Evolutionary conservation across 768 basidiomycete species (phyloP).

Genomic region (Leccinum arenicola): DNA sequence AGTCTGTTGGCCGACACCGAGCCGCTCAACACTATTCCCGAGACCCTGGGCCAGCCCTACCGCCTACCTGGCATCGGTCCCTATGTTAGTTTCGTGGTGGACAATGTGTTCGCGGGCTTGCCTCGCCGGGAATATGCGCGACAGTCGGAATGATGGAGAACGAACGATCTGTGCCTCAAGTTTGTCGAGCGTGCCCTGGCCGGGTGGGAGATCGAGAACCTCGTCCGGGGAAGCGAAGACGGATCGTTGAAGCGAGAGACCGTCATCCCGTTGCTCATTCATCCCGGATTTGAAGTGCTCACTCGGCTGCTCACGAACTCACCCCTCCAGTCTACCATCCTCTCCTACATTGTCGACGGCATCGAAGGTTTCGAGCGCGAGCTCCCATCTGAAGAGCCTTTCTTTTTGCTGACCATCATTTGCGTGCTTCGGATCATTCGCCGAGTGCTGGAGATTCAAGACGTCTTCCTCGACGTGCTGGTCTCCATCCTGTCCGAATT

Average conservation of each 20-base stretch:
- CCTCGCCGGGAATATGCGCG: constrained; percentile 70
- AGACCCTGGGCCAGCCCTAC: constrained; percentile 76
- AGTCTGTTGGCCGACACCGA: constrained; percentile 58
- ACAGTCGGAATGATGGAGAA: constrained; percentile 79
- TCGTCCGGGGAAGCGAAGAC: constrained; percentile 60
- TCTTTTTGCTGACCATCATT: constrained; percentile 68
- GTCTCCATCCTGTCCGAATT: too few species aligned
- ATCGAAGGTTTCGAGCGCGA: too few species aligned
- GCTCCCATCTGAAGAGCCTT: too few species aligned
- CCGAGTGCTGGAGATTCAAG: too few species aligned
- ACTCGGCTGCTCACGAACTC: constrained; percentile 58
- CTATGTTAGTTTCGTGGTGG: constrained; percentile 80
- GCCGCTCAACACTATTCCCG: constrained; percentile 72
- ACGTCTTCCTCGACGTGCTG: too few species aligned
- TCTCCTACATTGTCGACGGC: too few species aligned
- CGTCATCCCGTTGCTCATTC: constrained; percentile 56
- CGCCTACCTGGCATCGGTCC: constrained; percentile 81
- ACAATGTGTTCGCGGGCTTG: constrained; percentile 83
- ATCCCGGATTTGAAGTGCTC: constrained; percentile 88
- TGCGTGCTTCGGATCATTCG: constrained; percentile 57
- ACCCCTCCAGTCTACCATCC: too few species aligned
- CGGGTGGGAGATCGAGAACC: constrained; percentile 73
- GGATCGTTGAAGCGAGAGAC: constrained; percentile 47
- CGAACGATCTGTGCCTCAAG: constrained; percentile 79
- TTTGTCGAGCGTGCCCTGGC: constrained; percentile 85